Base-by-base conservation (phyloP, 345 rosid species). In the Balakata baccata region DNA sequence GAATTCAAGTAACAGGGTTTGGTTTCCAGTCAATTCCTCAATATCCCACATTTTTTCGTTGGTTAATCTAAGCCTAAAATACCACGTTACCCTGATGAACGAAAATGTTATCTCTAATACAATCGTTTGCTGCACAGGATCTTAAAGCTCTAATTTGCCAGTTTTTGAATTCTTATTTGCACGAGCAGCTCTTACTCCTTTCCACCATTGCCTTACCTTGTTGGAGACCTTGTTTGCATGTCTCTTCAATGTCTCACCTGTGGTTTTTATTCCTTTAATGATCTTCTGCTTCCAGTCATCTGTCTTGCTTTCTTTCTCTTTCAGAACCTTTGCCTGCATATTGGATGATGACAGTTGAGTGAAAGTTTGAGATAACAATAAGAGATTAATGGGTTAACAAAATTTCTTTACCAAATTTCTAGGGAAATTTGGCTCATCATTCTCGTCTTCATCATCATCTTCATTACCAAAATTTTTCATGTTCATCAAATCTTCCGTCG, bases 401-500 rank as follows among this genome's bases (percentile, higher is more conserved):
- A 46, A 5, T 76, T 61, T n/a, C 23, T 5, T 54, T 89, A 92
- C 99, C 97, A 92, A 77, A 63, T 92, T 92, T 54, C 88, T 81
- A 39, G 97, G 86, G 66, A 96, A 87, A 29, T 79, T 74, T 20
- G 81, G 61, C 22, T 87, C 86, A 6, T 83, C 91, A 0, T 89
- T 92, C 0, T 89, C 96, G 0, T 91, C 96, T 3, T 89, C 97
- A 0, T 90, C 95, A 29, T 50, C 89, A 50, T 84, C 93, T 23
- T 85, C 92, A 57, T 74, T 79, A 52, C 90, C 96, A 0, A 86
- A 60, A 75, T 80, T 83, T 38, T 88, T 88, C 87, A 75, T 84
- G 77, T 88, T 89, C 93, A 88, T 89, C 73, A 95, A 47, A 34
- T 93, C 97, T 43, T 95, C 97, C 82, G 91, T 85, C 17, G 99